Percentiles rank a stretch among this genome's conserved stretches.
These are phyloP conservation scores for Backusella tuberculispora DNA, from an alignment of 192 early-diverging fungal genomes.

Conservation along the genomic window DNA sequence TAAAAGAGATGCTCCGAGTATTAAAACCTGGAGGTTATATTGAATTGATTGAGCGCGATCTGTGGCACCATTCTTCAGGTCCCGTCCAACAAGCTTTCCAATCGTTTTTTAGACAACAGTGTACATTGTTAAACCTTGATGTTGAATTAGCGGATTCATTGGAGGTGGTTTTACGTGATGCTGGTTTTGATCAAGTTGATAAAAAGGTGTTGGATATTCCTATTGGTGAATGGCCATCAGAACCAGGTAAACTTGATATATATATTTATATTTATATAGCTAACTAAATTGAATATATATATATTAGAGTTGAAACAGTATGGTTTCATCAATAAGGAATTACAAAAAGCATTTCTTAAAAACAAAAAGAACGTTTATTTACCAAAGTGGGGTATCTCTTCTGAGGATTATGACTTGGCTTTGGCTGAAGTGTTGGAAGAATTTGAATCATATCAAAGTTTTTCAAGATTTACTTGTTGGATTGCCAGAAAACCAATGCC, in stretches of 20 bases:
- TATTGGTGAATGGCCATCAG: constrained; percentile 42
- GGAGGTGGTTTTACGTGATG: constrained; percentile 10
- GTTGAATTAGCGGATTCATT: constrained; percentile 23
- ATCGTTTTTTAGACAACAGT: constrained; percentile 32
- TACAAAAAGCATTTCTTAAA: constrained; percentile 35
- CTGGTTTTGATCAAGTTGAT: constrained; percentile 20
- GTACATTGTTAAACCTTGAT: constrained; percentile 27
- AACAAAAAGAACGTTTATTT: constrained; percentile 35
- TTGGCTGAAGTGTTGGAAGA: constrained; percentile 35
- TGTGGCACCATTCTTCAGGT: constrained; percentile 38
- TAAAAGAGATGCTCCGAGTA: constrained; percentile 35
- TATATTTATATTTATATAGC: background rate
- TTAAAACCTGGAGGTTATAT: constrained; percentile 45
- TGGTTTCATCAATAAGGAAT: constrained; percentile 44
- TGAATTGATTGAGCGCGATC: constrained; percentile 40
- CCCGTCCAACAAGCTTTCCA: constrained; percentile 43
- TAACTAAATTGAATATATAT: background rate
- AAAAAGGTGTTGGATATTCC: constrained; percentile 36
- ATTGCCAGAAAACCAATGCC: constrained; percentile 32
- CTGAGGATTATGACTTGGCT: constrained; percentile 43
- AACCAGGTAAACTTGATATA: constrained; percentile 29
- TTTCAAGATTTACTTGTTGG: constrained; percentile 39
- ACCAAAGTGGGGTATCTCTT: constrained; percentile 31
- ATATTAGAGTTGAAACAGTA: constrained; percentile 37
- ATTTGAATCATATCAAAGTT: constrained; percentile 40